Conservation (phyloP, 805 yeast genomes). For the Candida ipomoeae region DNA sequence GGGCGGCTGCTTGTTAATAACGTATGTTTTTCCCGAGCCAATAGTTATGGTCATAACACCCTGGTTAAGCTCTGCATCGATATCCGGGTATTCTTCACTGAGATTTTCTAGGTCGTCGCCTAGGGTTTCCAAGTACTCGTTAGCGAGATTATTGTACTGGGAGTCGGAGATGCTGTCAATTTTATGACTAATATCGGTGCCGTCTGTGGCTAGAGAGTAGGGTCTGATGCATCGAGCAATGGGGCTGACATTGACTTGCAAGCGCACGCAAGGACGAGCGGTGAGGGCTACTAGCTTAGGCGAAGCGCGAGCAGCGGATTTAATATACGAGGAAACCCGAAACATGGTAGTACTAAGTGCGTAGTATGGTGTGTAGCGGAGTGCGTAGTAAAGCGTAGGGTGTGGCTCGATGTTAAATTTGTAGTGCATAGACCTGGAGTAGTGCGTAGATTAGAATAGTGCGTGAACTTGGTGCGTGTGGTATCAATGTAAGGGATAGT, state of each 20-base stretch:
- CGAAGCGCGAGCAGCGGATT: neutral
- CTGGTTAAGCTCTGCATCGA: slow-evolving; percentile 76
- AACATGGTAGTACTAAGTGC: neutral
- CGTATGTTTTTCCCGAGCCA: slow-evolving; percentile 78
- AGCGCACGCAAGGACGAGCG: neutral
- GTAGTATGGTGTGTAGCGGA: neutral
- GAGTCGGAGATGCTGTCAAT: slow-evolving; percentile 45
- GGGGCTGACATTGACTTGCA: neutral
- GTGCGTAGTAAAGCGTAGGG: neutral
- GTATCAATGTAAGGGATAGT: no score
- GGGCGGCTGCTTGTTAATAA: slow-evolving; percentile 95
- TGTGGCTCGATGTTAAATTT: no score
- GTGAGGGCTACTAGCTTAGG: neutral
- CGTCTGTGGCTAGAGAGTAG: slow-evolving; percentile 44
- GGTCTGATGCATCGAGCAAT: neutral
- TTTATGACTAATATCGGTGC: slow-evolving; percentile 48
- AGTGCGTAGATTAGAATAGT: no score
- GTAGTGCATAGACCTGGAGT: no score
- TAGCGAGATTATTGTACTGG: slow-evolving; percentile 63
- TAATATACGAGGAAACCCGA: neutral
- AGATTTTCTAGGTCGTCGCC: slow-evolving; percentile 64
- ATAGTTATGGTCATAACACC: slow-evolving; percentile 80
- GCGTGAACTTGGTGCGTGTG: no score
- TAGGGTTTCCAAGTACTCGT: slow-evolving; percentile 64
- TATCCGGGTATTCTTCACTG: slow-evolving; percentile 55